A percentile compares a stretch with the other conserved stretches of the same genome.
These are phyloP conservation scores for Lichtheimia corymbifera DNA, from an alignment of 371 early-diverging fungal genomes.

Conservation along the genomic window DNA sequence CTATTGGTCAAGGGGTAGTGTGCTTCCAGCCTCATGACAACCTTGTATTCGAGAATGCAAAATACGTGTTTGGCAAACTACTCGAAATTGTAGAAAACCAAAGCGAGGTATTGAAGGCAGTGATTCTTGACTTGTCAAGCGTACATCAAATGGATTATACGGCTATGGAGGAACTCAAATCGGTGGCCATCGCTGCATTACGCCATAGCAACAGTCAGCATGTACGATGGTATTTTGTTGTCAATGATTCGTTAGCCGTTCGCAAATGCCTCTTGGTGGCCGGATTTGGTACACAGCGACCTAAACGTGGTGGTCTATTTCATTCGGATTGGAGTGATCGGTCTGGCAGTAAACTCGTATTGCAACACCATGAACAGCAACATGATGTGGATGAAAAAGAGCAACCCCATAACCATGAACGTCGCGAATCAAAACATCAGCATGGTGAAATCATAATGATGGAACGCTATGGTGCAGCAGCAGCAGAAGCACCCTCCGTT, in stretches of 20 bases:
- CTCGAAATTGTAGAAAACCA: slow-evolving; percentile 20
- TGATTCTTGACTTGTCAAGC: slow-evolving; percentile 79
- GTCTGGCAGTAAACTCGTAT: slow-evolving; percentile 5
- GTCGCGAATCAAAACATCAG: neutral
- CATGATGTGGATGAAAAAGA: slow-evolving; percentile 20
- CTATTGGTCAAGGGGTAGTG: slow-evolving; percentile 57
- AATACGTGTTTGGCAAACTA: slow-evolving; percentile 50
- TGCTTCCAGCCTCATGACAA: slow-evolving; percentile 69
- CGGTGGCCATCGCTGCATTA: slow-evolving; percentile 42
- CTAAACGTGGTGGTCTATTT: slow-evolving; percentile 21
- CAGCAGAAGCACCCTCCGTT: neutral
- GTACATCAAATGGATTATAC: slow-evolving; percentile 82
- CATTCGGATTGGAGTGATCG: slow-evolving; percentile 13
- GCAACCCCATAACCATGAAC: slow-evolving; percentile 11
- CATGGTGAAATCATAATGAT: neutral
- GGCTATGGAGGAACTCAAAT: slow-evolving; percentile 70
- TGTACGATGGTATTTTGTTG: slow-evolving; percentile 38
- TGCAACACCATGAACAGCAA: slow-evolving; percentile 22
- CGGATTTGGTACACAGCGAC: slow-evolving; percentile 33
- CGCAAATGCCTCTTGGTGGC: slow-evolving; percentile 31
- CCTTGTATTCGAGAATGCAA: slow-evolving; percentile 73
- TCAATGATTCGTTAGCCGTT: slow-evolving; percentile 48
- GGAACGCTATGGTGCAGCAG: neutral
- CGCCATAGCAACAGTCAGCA: slow-evolving; percentile 28
- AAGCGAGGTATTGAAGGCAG: slow-evolving; percentile 62